Conservation (phyloP, 441 rosid species). For the Jatropha multifida region DNA sequence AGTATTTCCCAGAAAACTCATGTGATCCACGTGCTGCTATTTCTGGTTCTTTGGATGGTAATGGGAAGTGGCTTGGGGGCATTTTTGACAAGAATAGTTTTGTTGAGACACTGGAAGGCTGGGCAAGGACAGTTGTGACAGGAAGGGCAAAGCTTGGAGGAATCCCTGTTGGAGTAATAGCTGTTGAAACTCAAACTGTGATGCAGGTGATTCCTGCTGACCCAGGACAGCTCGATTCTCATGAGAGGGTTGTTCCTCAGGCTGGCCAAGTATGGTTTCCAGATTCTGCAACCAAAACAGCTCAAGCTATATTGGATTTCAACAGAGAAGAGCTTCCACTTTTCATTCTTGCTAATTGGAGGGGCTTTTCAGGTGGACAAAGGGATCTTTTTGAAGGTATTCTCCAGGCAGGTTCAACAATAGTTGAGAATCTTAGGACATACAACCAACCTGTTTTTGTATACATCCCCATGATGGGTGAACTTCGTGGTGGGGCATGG, state of each 20-base stretch:
- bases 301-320: slow-evolving; percentile 97
- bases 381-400: slow-evolving; percentile 99
- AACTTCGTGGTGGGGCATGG: slow-evolving; percentile 99
- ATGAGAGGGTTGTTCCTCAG: slow-evolving; percentile 97
- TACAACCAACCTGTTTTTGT: slow-evolving; percentile 98
- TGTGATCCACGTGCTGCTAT: slow-evolving; percentile 99
- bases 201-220: slow-evolving; percentile 99
- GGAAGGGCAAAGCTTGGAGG: slow-evolving; percentile 99
- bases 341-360: slow-evolving; percentile 98
- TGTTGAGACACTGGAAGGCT: slow-evolving; percentile 92
- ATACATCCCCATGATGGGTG: slow-evolving; percentile 98
- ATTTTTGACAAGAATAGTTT: slow-evolving; percentile 96
- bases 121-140: slow-evolving; percentile 99
- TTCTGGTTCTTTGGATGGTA: slow-evolving; percentile 59
- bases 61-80: slow-evolving; percentile 94
- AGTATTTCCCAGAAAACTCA: slow-evolving; percentile 82
- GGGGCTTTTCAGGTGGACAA: slow-evolving; percentile 99
- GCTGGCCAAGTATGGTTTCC: slow-evolving; percentile 99
- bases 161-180: slow-evolving; percentile 95
- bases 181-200: slow-evolving; percentile 99
- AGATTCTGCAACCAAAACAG: slow-evolving; percentile 97
- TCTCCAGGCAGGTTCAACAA: slow-evolving; percentile 99
- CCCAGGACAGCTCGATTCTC: slow-evolving; percentile 99
- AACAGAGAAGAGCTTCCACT: slow-evolving; percentile 95
- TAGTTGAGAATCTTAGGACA: slow-evolving; percentile 96